Percentiles rank a stretch among this genome's conserved stretches.
Conservation (phyloP, 1,284 basidiomycete species). For the Irpex sp. region DNA sequence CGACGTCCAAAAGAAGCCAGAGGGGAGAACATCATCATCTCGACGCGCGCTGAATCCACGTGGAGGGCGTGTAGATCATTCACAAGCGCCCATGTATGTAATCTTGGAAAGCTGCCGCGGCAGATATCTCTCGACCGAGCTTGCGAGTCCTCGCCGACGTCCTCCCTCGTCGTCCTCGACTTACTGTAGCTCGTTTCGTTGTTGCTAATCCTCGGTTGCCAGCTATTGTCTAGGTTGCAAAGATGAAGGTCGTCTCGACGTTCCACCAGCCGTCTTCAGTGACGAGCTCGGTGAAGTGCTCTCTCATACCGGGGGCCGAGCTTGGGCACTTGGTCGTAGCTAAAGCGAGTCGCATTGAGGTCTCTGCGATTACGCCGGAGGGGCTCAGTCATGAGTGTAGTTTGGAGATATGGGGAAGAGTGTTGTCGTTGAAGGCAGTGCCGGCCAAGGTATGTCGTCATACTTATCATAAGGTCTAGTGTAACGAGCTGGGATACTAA, state of each 20-base stretch:
- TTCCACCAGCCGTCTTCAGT: slow-evolving; percentile 65
- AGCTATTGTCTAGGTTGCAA: neutral
- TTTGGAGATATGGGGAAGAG: slow-evolving; percentile 60
- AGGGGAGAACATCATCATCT: too few species aligned
- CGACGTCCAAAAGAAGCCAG: too few species aligned
- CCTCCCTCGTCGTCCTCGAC: neutral
- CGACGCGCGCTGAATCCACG: too few species aligned
- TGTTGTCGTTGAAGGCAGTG: slow-evolving; percentile 49
- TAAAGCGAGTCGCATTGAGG: slow-evolving; percentile 56
- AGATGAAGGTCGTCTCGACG: slow-evolving; percentile 66
- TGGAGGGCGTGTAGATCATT: neutral
- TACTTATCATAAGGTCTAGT: slow-evolving; percentile 5
- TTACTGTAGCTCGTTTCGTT: too few species aligned
- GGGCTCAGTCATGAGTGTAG: slow-evolving; percentile 53
- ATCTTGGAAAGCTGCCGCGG: neutral
- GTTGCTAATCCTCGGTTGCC: too few species aligned
- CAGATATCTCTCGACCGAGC: neutral
- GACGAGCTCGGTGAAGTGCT: slow-evolving; percentile 55
- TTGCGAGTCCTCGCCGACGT: neutral
- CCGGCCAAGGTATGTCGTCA: slow-evolving; percentile 41
- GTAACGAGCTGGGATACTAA: slow-evolving; percentile 1
- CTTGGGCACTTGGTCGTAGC: slow-evolving; percentile 62
- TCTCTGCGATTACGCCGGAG: slow-evolving; percentile 54
- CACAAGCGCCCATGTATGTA: neutral
- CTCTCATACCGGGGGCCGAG: slow-evolving; percentile 31